A percentile compares a stretch with the other conserved stretches of the same genome.
phyloP scores from a whole-genome alignment of 2,329 filamentous ascomycete species.

The Verticillium isaacii region DNA sequence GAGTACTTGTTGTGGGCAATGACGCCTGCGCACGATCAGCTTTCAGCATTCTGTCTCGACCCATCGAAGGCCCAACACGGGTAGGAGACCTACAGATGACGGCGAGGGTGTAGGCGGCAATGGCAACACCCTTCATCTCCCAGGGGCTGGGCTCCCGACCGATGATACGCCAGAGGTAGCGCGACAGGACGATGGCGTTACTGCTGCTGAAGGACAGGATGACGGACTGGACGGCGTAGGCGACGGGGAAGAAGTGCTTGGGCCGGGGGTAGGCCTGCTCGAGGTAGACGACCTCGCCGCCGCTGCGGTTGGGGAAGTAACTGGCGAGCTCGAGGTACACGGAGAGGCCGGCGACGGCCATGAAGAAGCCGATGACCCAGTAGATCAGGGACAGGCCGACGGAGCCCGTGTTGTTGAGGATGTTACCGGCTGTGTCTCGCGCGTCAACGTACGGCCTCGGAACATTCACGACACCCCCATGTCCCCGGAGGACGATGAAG shows the following conservation, averaged over 20 bases:
- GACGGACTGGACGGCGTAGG: constrained; percentile 60
- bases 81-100: constrained; percentile 35
- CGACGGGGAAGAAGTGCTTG: constrained; percentile 57
- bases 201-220: constrained; percentile 61
- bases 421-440: constrained; percentile 40
- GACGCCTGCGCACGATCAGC: constrained; percentile 21
- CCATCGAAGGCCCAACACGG: no score
- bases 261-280: constrained; percentile 64
- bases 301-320: constrained; percentile 63
- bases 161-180: constrained; percentile 57
- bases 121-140: constrained; percentile 62
- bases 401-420: constrained; percentile 56
- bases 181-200: constrained; percentile 59
- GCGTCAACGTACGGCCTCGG: constrained; percentile 2
- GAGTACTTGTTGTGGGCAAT: constrained; percentile 54
- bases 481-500: background rate
- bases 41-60: background rate
- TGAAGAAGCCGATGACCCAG: constrained; percentile 59
- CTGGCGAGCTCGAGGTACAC: constrained; percentile 61
- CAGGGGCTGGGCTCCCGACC: constrained; percentile 48
- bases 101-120: constrained; percentile 58
- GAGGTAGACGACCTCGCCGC: constrained; percentile 62
- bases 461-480: no score
- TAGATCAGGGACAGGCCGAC: constrained; percentile 59
- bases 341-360: constrained; percentile 48